Evolutionary conservation across 306 rosid species (phyloP).

Genomic region (Cicer arietinum): DNA sequence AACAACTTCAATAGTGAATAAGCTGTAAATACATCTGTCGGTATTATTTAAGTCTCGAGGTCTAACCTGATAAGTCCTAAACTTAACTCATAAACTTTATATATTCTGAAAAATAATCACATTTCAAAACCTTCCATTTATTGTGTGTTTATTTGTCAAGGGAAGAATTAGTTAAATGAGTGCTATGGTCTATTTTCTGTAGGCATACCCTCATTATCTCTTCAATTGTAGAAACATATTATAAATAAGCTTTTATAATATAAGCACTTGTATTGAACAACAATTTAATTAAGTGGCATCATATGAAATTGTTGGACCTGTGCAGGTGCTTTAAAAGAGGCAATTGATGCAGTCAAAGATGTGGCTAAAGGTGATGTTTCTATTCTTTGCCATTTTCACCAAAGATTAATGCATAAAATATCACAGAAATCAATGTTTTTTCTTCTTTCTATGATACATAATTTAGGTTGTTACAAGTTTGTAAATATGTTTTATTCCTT

Average conservation of each 20-base stretch:
- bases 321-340: not conserved
- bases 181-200: not conserved
- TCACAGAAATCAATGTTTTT: not conserved
- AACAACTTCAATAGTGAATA: no score
- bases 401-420: not conserved
- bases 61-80: no score
- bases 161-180: not conserved
- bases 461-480: not conserved
- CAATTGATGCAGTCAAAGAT: not conserved
- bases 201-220: no score
- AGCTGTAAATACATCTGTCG: no score
- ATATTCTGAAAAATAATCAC: no score
- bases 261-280: no score
- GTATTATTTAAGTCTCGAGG: no score
- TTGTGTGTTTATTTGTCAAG: not conserved
- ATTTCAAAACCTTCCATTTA: not conserved
- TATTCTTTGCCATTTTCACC: not conserved
- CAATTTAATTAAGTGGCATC: no score
- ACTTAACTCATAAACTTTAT: no score
- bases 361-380: constrained; percentile 7
- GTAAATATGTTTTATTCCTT: not conserved
- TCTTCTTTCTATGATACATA: not conserved
- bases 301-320: not conserved
- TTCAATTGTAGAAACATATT: no score
- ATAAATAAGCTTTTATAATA: no score